phyloP scores from a whole-genome alignment of 2,329 filamentous ascomycete genomes.

The Aspergillus terreus region DNA sequence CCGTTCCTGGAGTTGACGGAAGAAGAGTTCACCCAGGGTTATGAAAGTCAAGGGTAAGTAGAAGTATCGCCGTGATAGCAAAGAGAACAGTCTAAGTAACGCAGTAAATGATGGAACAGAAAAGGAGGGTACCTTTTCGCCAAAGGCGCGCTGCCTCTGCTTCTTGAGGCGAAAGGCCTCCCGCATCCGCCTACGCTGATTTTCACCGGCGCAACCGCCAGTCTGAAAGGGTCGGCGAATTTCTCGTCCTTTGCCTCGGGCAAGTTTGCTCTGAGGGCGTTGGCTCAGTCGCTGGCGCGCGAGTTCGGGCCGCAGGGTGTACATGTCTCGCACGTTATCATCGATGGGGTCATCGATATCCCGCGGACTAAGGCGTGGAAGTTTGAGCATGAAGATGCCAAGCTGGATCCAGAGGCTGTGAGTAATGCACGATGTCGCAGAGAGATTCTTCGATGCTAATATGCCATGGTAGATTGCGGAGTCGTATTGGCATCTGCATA shows the following conservation, averaged over 20 bases:
- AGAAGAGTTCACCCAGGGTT: conserved; percentile 53
- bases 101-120: conserved; percentile 16
- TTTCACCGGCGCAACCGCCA: conserved; percentile 83
- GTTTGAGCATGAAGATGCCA: conserved; percentile 58
- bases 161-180: conserved; percentile 57
- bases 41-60: conserved; percentile 49
- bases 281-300: conserved; percentile 70
- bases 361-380: conserved; percentile 62
- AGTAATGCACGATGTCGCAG: conserved; percentile 29
- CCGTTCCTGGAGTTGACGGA: conserved; percentile 59
- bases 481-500: conserved; percentile 79
- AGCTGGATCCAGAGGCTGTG: conserved; percentile 72
- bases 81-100: neutral
- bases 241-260: conserved; percentile 71
- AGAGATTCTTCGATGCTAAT: neutral
- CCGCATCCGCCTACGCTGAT: conserved; percentile 73
- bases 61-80: conserved; percentile 3
- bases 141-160: conserved; percentile 65
- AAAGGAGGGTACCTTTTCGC: conserved; percentile 72
- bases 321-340: conserved; percentile 76
- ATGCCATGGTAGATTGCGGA: conserved; percentile 67
- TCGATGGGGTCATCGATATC: conserved; percentile 83
- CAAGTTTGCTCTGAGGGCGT: conserved; percentile 73
- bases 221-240: conserved; percentile 65
- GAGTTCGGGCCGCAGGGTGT: conserved; percentile 83